These are phyloP conservation scores for Begonia masoniana DNA, from an alignment of 306 rosid species.

Conservation along the genomic window DNA sequence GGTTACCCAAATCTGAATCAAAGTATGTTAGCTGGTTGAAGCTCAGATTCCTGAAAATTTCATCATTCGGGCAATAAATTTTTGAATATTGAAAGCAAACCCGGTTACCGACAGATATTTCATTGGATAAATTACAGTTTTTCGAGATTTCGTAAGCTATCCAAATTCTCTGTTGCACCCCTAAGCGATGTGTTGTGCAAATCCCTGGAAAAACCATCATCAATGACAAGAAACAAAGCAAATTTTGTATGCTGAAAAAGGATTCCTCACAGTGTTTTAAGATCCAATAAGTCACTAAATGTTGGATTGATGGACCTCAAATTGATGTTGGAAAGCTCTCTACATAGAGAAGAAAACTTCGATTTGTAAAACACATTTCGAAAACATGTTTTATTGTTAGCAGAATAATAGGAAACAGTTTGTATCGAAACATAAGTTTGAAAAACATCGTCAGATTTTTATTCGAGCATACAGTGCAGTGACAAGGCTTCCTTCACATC, in stretches of 20 bases:
- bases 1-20: slow-evolving; percentile 54
- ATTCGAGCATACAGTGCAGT: slow-evolving; percentile 47
- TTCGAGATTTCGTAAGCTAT: slow-evolving; percentile 60
- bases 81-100: neutral
- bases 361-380: no score
- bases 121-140: slow-evolving; percentile 45
- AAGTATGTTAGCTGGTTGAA: slow-evolving; percentile 64
- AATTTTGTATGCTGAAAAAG: neutral
- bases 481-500: slow-evolving; percentile 72
- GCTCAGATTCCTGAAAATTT: slow-evolving; percentile 77
- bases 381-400: no score
- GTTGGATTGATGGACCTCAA: slow-evolving; percentile 81
- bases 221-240: neutral
- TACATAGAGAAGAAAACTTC: slow-evolving; percentile 9
- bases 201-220: slow-evolving; percentile 36
- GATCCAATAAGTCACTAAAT: slow-evolving; percentile 79
- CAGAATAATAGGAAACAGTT: no score
- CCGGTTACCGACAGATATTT: neutral
- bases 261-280: slow-evolving; percentile 44
- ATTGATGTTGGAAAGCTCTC: slow-evolving; percentile 60
- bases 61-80: slow-evolving; percentile 5
- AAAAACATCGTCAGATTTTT: slow-evolving; percentile 2
- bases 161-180: slow-evolving; percentile 71
- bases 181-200: slow-evolving; percentile 75
- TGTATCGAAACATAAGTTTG: neutral